A percentile compares a stretch with the other conserved stretches of the same genome.
These are phyloP conservation scores for Suhomyces canberraensis DNA, from an alignment of 805 yeast species.

Conservation along the genomic window DNA sequence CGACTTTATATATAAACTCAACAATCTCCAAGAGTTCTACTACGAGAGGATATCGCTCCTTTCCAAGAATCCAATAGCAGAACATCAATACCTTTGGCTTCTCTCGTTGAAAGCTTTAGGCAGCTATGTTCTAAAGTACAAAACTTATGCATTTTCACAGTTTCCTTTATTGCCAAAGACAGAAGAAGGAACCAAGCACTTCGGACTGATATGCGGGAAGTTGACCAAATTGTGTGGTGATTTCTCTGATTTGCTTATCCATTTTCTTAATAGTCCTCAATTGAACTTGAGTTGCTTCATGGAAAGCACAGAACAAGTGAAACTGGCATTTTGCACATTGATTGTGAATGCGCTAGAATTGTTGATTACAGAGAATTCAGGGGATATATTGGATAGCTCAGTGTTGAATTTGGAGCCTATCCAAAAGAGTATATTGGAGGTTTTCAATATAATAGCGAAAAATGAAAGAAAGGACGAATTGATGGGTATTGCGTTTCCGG, in stretches of 20 bases:
- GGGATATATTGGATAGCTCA: conserved; percentile 1
- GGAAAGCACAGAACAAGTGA: not conserved
- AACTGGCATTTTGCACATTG: not conserved
- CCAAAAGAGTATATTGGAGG: conserved; percentile 5
- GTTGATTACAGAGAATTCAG: conserved; percentile 7
- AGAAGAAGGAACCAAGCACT: not conserved
- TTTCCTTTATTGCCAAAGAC: not conserved
- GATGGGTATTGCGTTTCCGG: conserved; percentile 11
- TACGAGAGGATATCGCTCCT: conserved; percentile 12
- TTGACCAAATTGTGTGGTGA: conserved; percentile 10
- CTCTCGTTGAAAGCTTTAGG: conserved; percentile 9
- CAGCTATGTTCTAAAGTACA: not conserved
- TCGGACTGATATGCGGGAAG: not conserved
- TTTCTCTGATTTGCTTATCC: conserved; percentile 3
- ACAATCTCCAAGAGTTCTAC: conserved; percentile 18
- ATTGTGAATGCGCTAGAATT: conserved; percentile 12
- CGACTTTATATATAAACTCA: conserved; percentile 12
- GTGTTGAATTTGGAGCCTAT: not conserved
- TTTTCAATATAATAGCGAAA: conserved; percentile 8
- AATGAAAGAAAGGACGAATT: conserved; percentile 6
- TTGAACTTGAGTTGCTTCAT: conserved; percentile 5
- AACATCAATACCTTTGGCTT: conserved; percentile 22
- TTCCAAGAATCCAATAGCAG: conserved; percentile 6
- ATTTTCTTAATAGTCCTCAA: not conserved
- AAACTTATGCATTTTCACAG: not conserved